Evolutionary conservation across 257 asterid genomes (phyloP).

Genomic region (Asclepias syriaca): DNA sequence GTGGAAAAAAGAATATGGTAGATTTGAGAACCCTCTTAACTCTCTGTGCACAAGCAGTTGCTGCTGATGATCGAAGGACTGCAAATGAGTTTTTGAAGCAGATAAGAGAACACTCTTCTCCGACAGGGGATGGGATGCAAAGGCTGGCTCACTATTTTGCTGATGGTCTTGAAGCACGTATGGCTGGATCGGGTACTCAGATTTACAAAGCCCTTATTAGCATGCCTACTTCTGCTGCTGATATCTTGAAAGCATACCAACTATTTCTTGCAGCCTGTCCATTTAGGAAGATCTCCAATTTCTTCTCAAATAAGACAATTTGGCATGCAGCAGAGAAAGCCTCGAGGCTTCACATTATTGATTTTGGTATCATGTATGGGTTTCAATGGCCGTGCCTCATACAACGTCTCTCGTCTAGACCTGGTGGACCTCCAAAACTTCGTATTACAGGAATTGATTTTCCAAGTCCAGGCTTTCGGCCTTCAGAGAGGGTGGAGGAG

Average conservation of each 20-base stretch:
- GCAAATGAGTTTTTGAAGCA: conserved; percentile 62
- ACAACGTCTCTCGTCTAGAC: conserved; percentile 34
- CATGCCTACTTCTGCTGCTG: conserved; percentile 32
- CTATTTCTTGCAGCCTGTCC: conserved; percentile 43
- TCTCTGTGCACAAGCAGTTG: conserved; percentile 81
- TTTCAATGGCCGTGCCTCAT: conserved; percentile 48
- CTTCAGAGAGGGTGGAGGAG: conserved; percentile 39
- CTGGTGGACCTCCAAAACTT: conserved; percentile 39
- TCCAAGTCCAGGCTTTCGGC: conserved; percentile 44
- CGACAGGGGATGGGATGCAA: conserved; percentile 40
- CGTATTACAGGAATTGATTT: conserved; percentile 47
- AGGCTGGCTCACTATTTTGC: conserved; percentile 37
- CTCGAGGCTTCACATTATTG: conserved; percentile 32
- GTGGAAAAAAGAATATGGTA: conserved; percentile 40
- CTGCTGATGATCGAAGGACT: conserved; percentile 56
- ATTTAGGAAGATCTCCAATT: conserved; percentile 33
- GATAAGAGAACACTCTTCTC: conserved; percentile 51
- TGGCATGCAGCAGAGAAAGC: conserved; percentile 27
- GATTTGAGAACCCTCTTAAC: conserved; percentile 65
- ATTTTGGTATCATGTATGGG: conserved; percentile 43
- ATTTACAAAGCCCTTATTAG: conserved; percentile 29
- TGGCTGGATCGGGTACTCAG: conserved; percentile 46
- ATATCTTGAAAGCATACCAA: conserved; percentile 40
- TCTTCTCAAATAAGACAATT: conserved; percentile 38
- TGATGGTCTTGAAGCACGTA: conserved; percentile 40